Conservation (phyloP, 768 basidiomycete species). For the Lactifluus pinguis region DNA sequence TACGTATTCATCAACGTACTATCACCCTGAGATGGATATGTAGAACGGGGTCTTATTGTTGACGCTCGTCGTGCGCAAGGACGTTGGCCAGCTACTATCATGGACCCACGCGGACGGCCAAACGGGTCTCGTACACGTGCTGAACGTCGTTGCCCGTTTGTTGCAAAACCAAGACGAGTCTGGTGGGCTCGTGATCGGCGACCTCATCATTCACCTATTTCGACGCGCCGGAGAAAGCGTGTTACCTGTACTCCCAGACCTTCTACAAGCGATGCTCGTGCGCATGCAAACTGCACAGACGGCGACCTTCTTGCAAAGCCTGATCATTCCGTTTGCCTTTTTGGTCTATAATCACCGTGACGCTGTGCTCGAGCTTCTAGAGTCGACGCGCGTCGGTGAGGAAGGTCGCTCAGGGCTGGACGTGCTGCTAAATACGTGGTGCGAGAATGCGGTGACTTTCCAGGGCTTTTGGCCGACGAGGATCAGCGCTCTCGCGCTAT, state of each 20-base stretch:
- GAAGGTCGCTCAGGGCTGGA: conserved; percentile 64
- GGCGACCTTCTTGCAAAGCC: conserved; percentile 87
- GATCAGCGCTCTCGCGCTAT: conserved; percentile 75
- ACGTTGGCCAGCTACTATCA: conserved; percentile 65
- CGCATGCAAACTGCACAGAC: conserved; percentile 83
- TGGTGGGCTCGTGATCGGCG: conserved; percentile 87
- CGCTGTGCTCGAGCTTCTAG: conserved; percentile 67
- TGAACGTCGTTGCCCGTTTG: conserved; percentile 68
- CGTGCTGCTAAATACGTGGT: conserved; percentile 87
- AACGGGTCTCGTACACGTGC: conserved; percentile 65
- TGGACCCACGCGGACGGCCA: conserved; percentile 65
- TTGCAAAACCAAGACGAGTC: conserved; percentile 81
- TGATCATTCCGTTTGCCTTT: conserved; percentile 91
- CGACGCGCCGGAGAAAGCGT: conserved; percentile 74
- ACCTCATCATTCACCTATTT: conserved; percentile 88
- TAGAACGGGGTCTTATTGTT: conserved; percentile 74
- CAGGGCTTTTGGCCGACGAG: conserved; percentile 92
- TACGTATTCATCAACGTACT: neutral
- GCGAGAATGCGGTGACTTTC: conserved; percentile 89
- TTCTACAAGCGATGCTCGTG: conserved; percentile 74
- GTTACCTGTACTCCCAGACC: conserved; percentile 76
- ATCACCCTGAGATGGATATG: neutral
- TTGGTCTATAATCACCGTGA: conserved; percentile 82
- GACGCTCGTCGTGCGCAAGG: conserved; percentile 81
- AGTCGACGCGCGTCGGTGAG: conserved; percentile 42